These are phyloP conservation scores for Glarea lozoyensis DNA, from an alignment of 495 filamentous ascomycete genomes.

Conservation along the genomic window DNA sequence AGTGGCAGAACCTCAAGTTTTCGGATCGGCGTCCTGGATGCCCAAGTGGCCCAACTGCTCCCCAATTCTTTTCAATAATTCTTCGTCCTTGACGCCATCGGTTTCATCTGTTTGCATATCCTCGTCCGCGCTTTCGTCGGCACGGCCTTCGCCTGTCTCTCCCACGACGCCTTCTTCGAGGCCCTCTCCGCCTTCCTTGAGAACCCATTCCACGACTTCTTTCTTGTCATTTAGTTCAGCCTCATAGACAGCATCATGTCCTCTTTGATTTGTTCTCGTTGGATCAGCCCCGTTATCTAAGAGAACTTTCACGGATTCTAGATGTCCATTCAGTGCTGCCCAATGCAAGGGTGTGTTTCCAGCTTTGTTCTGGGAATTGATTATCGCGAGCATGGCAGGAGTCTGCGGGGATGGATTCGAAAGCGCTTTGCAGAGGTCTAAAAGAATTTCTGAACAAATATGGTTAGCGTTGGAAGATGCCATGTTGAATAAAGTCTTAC, in stretches of 20 bases:
- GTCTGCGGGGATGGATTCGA: constrained; percentile 18
- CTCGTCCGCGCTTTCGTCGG: constrained; percentile 16
- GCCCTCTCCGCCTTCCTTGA: constrained; percentile 42
- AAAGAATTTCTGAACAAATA: constrained; percentile 30
- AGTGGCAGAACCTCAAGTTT: no score
- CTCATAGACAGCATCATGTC: constrained; percentile 78
- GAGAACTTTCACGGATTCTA: constrained; percentile 68
- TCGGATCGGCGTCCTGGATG: neutral
- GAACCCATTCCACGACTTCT: constrained; percentile 58
- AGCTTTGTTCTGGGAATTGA: constrained; percentile 64
- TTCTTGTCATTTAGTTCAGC: constrained; percentile 65
- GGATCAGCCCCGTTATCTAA: constrained; percentile 62
- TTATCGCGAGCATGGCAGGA: constrained; percentile 30
- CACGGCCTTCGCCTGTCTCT: constrained; percentile 21
- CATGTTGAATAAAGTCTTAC: constrained; percentile 33
- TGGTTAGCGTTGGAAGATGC: neutral
- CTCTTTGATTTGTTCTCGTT: constrained; percentile 65
- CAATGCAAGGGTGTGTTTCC: constrained; percentile 90
- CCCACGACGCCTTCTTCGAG: constrained; percentile 41
- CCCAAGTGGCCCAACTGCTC: neutral
- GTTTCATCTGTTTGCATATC: neutral
- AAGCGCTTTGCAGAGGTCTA: constrained; percentile 36
- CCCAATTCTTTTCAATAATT: neutral
- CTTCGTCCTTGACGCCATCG: neutral
- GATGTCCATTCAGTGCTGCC: constrained; percentile 82